phyloP scores from a whole-genome alignment of 495 filamentous ascomycete genomes.

The Pseudevernia furfuracea region DNA sequence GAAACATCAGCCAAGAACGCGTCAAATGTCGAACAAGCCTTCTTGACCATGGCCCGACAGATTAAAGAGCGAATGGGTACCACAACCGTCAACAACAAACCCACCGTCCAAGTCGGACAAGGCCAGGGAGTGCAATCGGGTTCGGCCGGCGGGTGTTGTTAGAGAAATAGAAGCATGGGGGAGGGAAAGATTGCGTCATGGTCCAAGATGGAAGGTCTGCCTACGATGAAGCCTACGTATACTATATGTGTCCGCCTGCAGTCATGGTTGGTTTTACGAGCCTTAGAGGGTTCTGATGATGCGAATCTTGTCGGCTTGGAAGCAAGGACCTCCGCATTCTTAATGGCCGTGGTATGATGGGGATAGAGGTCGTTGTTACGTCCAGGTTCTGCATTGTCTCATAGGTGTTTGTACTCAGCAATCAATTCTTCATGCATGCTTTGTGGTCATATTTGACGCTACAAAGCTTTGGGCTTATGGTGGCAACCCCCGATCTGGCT shows the following conservation, averaged over 20 bases:
- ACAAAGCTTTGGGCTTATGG: not conserved
- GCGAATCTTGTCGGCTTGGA: constrained; percentile 14
- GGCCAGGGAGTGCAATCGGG: constrained; percentile 92
- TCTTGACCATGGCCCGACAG: constrained; percentile 98
- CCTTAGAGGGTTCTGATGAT: constrained; percentile 16
- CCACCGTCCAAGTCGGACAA: constrained; percentile 87
- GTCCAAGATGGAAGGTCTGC: constrained; percentile 6
- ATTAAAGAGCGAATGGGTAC: constrained; percentile 99
- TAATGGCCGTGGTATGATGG: constrained; percentile 12
- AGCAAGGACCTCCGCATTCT: constrained; percentile 5
- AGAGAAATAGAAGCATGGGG: constrained; percentile 35
- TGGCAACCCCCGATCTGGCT: not conserved
- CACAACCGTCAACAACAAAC: constrained; percentile 95
- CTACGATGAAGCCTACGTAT: constrained; percentile 9
- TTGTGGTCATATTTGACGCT: not conserved
- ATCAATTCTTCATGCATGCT: constrained; percentile 1
- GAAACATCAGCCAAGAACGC: constrained; percentile 99
- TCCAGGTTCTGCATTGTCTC: constrained; percentile 17
- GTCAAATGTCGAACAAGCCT: constrained; percentile 98
- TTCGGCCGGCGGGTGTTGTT: constrained; percentile 90
- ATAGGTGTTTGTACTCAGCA: constrained; percentile 19
- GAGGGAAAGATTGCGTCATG: constrained; percentile 14
- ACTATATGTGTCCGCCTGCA: constrained; percentile 10
- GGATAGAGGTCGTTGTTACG: constrained; percentile 12
- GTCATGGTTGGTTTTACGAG: constrained; percentile 15